Base-by-base conservation (phyloP, 768 basidiomycete species). In the Hericium alpestre region DNA sequence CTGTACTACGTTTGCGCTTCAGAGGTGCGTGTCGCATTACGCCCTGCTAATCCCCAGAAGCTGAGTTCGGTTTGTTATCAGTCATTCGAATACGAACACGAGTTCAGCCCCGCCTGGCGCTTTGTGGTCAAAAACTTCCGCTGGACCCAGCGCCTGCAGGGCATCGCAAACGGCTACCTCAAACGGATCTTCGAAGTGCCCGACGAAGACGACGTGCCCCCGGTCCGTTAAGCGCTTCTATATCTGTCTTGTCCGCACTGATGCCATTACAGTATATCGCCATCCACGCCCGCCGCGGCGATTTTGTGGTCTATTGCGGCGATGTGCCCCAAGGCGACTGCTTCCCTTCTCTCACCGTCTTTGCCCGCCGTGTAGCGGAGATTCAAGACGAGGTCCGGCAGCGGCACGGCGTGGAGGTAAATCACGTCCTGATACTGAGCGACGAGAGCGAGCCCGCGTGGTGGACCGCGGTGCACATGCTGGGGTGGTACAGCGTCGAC, bases 391-490 rank as follows among this genome's bases (percentile, higher is more conserved):
- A 74, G 59, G 61, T 75, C 11, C 60, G 64, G 20, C 53, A 59
- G 54, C 59, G 62, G 15, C 65, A 70, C 47, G 68, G 70, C n/a
- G 51, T 71, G 23, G 60, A 61, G 18, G 66, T 68, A 43, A 61
- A 69, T 32, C 63, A 67, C 11, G 72, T 78, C 11, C 61, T 77
- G 55, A 69, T 76, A 63, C 74, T 74, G 16, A 69, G 67, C 71
- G 76, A 78, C 63, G 76, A 78, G 63, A 15, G 55, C 27, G 72
- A 76, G 56, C 61, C 67, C 10, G 63, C 59, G 32, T 76, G 71
- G 74, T 76, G 73, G 71, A 66, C 66, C 43, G 69, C 71, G 16
- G 70, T 70, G 38, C 60, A 59, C 3, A 60, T 62, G 5, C 58
- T 62, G 22, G 75, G 75, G 7, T 76, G 75, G 75, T 66, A 66